phyloP scores from a whole-genome alignment of 768 basidiomycete species.

The Pleurotus tuoliensis region DNA sequence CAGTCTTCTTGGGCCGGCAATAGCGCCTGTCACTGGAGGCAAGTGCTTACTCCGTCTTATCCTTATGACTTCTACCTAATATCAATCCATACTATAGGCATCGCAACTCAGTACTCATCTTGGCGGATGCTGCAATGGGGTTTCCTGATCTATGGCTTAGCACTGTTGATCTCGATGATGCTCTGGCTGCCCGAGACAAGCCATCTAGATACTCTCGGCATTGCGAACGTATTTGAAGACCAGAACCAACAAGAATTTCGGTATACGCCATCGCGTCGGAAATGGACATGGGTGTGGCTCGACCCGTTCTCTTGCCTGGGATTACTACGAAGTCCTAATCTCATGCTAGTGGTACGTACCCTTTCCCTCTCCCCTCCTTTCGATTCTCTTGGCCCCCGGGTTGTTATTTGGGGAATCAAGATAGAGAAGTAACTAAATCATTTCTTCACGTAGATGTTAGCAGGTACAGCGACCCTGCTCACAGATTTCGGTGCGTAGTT shows the following conservation, averaged over 20 bases:
- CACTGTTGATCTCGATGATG: conserved; percentile 34
- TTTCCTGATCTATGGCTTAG: conserved; percentile 36
- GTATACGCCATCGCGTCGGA: not conserved
- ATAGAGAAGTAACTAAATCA: no score
- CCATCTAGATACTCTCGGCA: conserved; percentile 52
- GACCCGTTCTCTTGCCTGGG: conserved; percentile 55
- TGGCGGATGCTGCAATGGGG: conserved; percentile 59
- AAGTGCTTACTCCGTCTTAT: not conserved
- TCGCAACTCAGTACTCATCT: conserved; percentile 54
- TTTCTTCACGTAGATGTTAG: not conserved
- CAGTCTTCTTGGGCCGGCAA: conserved; percentile 51
- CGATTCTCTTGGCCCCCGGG: no score
- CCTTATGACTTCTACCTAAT: not conserved
- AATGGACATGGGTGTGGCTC: conserved; percentile 38
- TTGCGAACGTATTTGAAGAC: conserved; percentile 38
- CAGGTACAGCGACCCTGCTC: conserved; percentile 16
- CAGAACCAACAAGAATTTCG: conserved; percentile 10
- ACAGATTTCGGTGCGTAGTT: conserved; percentile 34
- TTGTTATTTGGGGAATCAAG: no score
- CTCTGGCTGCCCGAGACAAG: conserved; percentile 62
- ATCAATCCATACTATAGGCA: conserved; percentile 19
- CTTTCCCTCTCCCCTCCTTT: not conserved
- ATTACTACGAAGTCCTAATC: conserved; percentile 56
- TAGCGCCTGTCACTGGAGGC: conserved; percentile 61
- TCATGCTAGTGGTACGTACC: conserved; percentile 48